These are phyloP conservation scores for Aspergillus heteromorphus DNA, from an alignment of 495 filamentous ascomycete species.

Conservation along the genomic window DNA sequence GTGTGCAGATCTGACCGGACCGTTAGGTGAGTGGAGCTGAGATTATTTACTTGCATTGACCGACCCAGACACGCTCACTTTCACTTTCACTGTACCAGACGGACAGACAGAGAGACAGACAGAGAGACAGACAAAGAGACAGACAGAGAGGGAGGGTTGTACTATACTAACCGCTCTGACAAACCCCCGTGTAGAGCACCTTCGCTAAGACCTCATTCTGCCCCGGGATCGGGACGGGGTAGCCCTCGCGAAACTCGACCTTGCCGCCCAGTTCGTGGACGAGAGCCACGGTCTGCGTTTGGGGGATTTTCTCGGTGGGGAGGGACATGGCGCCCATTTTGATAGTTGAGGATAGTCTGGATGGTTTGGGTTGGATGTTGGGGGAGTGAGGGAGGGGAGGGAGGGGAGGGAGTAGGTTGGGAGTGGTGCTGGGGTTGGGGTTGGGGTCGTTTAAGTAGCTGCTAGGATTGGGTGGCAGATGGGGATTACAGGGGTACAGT, in stretches of 20 bases:
- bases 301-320: slow-evolving; percentile 17
- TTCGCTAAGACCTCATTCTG: slow-evolving; percentile 46
- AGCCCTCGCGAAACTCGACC: slow-evolving; percentile 41
- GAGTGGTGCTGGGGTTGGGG: no score
- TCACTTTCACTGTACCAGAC: no score
- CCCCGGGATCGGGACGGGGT: slow-evolving; percentile 40
- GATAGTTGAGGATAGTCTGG: neutral
- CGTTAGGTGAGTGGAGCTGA: neutral
- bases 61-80: no score
- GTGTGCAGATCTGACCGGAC: slow-evolving; percentile 40
- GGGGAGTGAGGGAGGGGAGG: no score
- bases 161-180: slow-evolving; percentile 42
- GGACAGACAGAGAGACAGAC: no score
- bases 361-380: neutral
- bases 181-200: slow-evolving; percentile 45
- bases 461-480: neutral
- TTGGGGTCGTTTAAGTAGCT: neutral
- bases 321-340: neutral
- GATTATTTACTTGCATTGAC: neutral
- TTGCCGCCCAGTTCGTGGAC: slow-evolving; percentile 38
- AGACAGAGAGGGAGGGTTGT: no score
- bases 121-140: no score
- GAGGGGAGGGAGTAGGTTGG: no score
- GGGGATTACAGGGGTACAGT: neutral
- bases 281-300: slow-evolving; percentile 42